These are phyloP conservation scores for Tetracladium setigerum DNA, from an alignment of 495 filamentous ascomycete species.

Conservation along the genomic window DNA sequence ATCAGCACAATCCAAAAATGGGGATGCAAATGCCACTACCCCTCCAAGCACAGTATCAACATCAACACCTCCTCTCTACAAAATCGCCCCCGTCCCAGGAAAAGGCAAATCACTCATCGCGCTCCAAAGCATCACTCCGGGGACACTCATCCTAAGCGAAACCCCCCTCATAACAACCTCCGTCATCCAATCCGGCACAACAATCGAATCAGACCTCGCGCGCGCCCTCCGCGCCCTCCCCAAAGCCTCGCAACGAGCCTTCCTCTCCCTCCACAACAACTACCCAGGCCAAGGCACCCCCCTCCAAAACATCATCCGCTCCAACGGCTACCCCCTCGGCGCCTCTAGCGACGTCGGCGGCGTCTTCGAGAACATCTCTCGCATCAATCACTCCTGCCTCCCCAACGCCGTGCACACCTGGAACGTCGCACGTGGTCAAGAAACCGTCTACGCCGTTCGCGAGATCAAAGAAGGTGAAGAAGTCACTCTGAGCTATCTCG, in stretches of 20 bases:
- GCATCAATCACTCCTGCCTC: constrained; percentile 36
- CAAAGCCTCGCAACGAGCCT: constrained; percentile 30
- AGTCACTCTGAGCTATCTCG: constrained; percentile 32
- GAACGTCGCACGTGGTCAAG: constrained; percentile 25
- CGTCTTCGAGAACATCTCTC: constrained; percentile 27
- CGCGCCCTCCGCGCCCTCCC: constrained; percentile 25
- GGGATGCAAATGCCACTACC: too few relatives aligned
- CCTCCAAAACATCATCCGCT: constrained; percentile 29
- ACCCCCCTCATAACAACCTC: constrained; percentile 29
- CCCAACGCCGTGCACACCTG: constrained; percentile 35
- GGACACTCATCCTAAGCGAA: constrained; percentile 34
- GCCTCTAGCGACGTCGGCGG: constrained; percentile 24
- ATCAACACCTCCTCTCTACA: constrained; percentile 16
- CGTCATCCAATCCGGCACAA: constrained; percentile 17
- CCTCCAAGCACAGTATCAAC: too few relatives aligned
- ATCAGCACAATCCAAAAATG: too few relatives aligned
- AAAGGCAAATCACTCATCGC: constrained; percentile 34
- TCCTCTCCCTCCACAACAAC: constrained; percentile 35
- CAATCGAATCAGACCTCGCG: constrained; percentile 23
- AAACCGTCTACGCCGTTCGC: constrained; percentile 33
- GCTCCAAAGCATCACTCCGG: constrained; percentile 26
- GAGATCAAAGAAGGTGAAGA: constrained; percentile 34
- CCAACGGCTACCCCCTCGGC: constrained; percentile 32
- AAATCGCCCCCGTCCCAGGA: constrained; percentile 27
- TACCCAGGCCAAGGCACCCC: constrained; percentile 24